phyloP scores from a whole-genome alignment of 2,329 filamentous ascomycete genomes.

The Arthrobotrys musiformis region DNA sequence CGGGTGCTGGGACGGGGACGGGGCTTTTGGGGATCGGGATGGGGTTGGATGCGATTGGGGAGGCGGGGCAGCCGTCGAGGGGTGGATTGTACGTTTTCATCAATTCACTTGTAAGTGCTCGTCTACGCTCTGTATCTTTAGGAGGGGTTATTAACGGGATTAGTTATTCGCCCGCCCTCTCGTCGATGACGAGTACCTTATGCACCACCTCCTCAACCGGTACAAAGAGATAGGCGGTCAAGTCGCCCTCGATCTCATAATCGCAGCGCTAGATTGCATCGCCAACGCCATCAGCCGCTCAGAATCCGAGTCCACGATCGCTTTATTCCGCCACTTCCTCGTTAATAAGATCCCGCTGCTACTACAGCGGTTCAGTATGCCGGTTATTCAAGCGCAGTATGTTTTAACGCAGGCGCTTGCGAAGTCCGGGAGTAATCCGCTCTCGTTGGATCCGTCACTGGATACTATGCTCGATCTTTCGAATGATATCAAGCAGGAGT shows the following conservation, averaged over 20 bases:
- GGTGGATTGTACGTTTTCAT: conserved; percentile 55
- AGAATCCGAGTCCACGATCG: conserved; percentile 71
- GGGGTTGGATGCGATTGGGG: conserved; percentile 53
- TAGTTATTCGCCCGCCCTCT: conserved; percentile 83
- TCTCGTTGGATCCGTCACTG: conserved; percentile 72
- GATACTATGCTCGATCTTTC: conserved; percentile 63
- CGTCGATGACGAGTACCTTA: conserved; percentile 80
- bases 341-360: conserved; percentile 77
- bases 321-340: conserved; percentile 85
- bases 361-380: conserved; percentile 70
- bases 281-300: conserved; percentile 84
- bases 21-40: conserved; percentile 57
- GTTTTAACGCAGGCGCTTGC: conserved; percentile 75
- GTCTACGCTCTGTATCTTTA: not conserved
- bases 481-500: conserved; percentile 79
- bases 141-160: conserved; percentile 61
- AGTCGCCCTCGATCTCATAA: conserved; percentile 82
- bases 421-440: conserved; percentile 70
- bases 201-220: conserved; percentile 83
- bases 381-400: conserved; percentile 71
- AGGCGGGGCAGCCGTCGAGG: conserved; percentile 56
- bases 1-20: conserved; percentile 29
- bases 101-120: conserved; percentile 41
- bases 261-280: conserved; percentile 88
- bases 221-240: conserved; percentile 85